These are phyloP conservation scores for Clitopilus hobsonii DNA, from an alignment of 768 basidiomycete genomes.

Conservation along the genomic window DNA sequence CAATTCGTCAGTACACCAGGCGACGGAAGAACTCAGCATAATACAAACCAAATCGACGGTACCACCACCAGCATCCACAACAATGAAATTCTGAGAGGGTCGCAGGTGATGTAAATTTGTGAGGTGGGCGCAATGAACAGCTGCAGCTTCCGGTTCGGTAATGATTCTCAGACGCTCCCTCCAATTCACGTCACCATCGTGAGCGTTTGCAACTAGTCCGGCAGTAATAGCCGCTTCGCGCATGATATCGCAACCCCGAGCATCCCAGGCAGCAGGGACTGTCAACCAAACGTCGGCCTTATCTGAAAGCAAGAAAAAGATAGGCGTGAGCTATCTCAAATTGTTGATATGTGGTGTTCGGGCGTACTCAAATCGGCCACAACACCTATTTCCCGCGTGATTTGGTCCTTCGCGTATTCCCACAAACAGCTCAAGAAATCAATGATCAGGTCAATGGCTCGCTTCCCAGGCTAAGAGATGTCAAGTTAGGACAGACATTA, in stretches of 20 bases:
- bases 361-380: constrained; percentile 78
- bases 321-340: constrained; percentile 1
- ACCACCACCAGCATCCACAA: constrained; percentile 90
- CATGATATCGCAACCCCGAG: constrained; percentile 81
- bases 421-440: constrained; percentile 82
- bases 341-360: neutral
- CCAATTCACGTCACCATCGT: constrained; percentile 71
- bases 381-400: constrained; percentile 81
- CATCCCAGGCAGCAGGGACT: constrained; percentile 91
- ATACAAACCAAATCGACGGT: constrained; percentile 43
- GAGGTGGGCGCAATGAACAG: constrained; percentile 81
- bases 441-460: constrained; percentile 71
- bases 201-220: constrained; percentile 69
- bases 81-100: constrained; percentile 81
- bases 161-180: constrained; percentile 80
- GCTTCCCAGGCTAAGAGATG: constrained; percentile 60
- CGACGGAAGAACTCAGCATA: constrained; percentile 7
- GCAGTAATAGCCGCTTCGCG: constrained; percentile 78
- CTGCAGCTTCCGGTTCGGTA: constrained; percentile 83
- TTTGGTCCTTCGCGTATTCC: constrained; percentile 84
- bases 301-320: constrained; percentile 38
- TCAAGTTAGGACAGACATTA: constrained; percentile 6
- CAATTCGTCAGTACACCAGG: constrained; percentile 18
- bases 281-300: constrained; percentile 82
- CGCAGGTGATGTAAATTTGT: constrained; percentile 76